These are phyloP conservation scores for Isabelozyma heimii DNA, from an alignment of 805 yeast species.

Conservation along the genomic window DNA sequence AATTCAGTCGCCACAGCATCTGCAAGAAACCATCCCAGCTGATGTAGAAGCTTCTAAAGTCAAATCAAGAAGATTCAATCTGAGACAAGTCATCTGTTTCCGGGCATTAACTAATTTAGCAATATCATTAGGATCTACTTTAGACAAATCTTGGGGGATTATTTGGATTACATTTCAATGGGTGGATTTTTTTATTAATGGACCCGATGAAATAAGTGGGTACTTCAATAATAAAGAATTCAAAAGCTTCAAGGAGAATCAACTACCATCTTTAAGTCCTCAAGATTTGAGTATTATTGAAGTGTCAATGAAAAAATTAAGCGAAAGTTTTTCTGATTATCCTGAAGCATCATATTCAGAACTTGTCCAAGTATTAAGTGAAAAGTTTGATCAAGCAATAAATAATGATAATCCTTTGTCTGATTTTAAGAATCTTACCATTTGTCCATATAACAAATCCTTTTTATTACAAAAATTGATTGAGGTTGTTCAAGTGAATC, in stretches of 20 bases:
- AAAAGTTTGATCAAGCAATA: slow-evolving; percentile 26
- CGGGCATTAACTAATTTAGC: slow-evolving; percentile 78
- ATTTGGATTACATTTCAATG: slow-evolving; percentile 67
- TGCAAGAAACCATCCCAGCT: background rate
- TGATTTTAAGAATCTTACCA: slow-evolving; percentile 6
- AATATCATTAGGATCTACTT: slow-evolving; percentile 73
- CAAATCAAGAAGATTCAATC: slow-evolving; percentile 39
- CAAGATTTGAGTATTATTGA: slow-evolving; percentile 54
- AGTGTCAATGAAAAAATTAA: slow-evolving; percentile 54
- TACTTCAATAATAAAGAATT: slow-evolving; percentile 28
- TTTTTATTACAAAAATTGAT: slow-evolving; percentile 55
- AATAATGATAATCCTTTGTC: slow-evolving; percentile 2
- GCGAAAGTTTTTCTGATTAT: slow-evolving; percentile 60
- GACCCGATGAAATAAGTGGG: slow-evolving; percentile 40
- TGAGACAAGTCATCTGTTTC: slow-evolving; percentile 71
- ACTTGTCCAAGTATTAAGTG: slow-evolving; percentile 46
- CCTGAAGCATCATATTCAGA: slow-evolving; percentile 48
- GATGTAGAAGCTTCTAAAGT: background rate
- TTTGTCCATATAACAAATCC: slow-evolving; percentile 54
- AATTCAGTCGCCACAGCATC: slow-evolving; percentile 19
- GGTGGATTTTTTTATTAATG: slow-evolving; percentile 70
- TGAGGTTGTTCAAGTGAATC: slow-evolving; percentile 50
- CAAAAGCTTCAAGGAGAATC: slow-evolving; percentile 14
- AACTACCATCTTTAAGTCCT: slow-evolving; percentile 34
- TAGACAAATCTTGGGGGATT: slow-evolving; percentile 65